Evolutionary conservation across 768 basidiomycete species (phyloP).

Genomic region (Cystofilobasidium capitatum): DNA sequence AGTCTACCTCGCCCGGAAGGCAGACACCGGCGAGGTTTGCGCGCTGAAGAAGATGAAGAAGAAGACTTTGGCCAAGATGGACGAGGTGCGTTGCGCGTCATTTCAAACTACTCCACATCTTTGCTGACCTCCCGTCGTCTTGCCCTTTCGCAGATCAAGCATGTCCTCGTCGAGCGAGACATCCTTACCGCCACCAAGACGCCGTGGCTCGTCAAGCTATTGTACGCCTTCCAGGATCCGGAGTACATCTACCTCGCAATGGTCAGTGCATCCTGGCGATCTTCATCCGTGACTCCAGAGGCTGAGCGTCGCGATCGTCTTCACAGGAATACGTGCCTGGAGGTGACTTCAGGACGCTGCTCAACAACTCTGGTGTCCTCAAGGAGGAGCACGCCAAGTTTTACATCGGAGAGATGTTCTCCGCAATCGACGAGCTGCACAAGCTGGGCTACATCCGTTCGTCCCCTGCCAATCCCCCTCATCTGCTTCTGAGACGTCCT

Average conservation of each 20-base stretch:
- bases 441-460: slow-evolving; percentile 91
- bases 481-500: neutral
- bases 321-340: slow-evolving; percentile 83
- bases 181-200: slow-evolving; percentile 95
- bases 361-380: slow-evolving; percentile 95
- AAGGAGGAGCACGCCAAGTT: slow-evolving; percentile 95
- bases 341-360: slow-evolving; percentile 91
- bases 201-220: slow-evolving; percentile 85
- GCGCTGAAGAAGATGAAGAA: slow-evolving; percentile 97
- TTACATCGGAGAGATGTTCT: slow-evolving; percentile 98
- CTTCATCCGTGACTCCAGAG: neutral
- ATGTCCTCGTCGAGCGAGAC: slow-evolving; percentile 93
- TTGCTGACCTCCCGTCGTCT: neutral
- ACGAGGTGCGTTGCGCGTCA: slow-evolving; percentile 54
- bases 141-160: slow-evolving; percentile 60
- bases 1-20: slow-evolving; percentile 88
- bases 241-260: slow-evolving; percentile 90
- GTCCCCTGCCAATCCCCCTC: neutral
- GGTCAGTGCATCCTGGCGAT: slow-evolving; percentile 39
- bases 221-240: slow-evolving; percentile 95
- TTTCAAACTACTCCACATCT: neutral
- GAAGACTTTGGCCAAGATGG: slow-evolving; percentile 91
- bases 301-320: slow-evolving; percentile 10
- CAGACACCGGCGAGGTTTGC: slow-evolving; percentile 91
- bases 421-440: slow-evolving; percentile 83